Base-by-base conservation (phyloP, 2,329 filamentous ascomycete species). In the Colletotrichum australisinense region DNA sequence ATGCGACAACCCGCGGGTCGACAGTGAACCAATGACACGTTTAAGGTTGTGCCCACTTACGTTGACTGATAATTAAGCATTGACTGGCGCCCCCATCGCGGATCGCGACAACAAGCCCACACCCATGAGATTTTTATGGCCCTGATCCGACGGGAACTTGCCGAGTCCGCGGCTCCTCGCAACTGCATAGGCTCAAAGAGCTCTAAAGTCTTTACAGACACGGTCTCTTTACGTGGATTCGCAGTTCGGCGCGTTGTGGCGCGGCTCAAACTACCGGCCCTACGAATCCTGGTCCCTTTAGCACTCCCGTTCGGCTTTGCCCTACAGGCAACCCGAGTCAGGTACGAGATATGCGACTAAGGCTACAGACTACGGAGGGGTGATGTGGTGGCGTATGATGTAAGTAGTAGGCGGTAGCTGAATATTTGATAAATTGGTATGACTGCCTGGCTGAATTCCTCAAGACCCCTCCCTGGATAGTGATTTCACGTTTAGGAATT, bases 261-360 rank as follows among this genome's bases (percentile, higher is more conserved):
- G 63, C 63, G 67, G 68, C 42, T 60, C 28, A 11, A 55, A 30
- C 9, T 32, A 2, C 11, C 11, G 64, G 55, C 46, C 57, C 24
- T 19, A 52, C 12, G 4, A n/a, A 38, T 22, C 42, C 60, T 65
- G 53, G 62, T 55, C 68, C 9, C 4, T 22, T n/a, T 5, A 52
- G 59, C 30, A 26, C 57, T 46, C 24, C 52, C 35, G 35, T 64
- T 65, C 42, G 62, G 62, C 38, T 66, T 63, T 30, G 46, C 55
- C 32, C 32, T 42, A 42, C 38, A 5, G 16, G 16, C 6, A 7
- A 46, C 63, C n/a, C 24, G 62, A 71, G 68, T 71, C 68, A 71
- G 63, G 35, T 28, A n/a, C 63, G 55, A 55, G 38, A 42, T 42
- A 42, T 42, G 38, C 38, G 38, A 42, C 35, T 22, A 62, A 65